Base-by-base conservation (phyloP, 2,329 filamentous ascomycete genomes). In the Graphiopsis chlorocephala region DNA sequence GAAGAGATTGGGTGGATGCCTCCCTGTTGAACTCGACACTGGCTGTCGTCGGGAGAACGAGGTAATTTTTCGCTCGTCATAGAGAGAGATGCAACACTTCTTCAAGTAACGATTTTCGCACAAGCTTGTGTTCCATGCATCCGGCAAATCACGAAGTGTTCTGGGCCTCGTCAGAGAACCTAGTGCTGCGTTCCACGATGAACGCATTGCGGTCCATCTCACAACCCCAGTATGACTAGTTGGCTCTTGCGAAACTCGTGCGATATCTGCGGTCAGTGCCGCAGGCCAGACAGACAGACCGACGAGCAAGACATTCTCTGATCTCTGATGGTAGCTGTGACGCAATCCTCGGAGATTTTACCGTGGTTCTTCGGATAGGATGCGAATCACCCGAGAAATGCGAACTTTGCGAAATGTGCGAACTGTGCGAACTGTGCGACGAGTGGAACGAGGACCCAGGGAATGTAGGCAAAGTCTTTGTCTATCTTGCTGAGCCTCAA, bases 1-100 rank as follows among this genome's bases (percentile, higher is more conserved):
- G 58, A 61, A 35, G 58, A 61, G 17, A 61, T 61, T 20, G 58
- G 58, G 17, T 61, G 58, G 58, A 35, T 50, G 28, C 58, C 58
- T 33, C 58, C 58, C 1, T 17, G 14, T 15, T 61, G 25, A 45
- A 1, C 2, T 26, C 10, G 17, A 14, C 17, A 7, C 7, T n/a
- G n/a, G n/a, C 3, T 20, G n/a, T 11, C n/a, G 3, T 45, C 6
- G 17, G 17, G 3, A 23, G 10, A 10, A 20, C n/a, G 8, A 12
- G n/a, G 7, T n/a, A 42, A 2, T 1, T n/a, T 3, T 10, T 42
- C 1, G 11, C 38, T 42, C 38, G 17, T 5, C 17, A 42, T 10
- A 10, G 4, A 42, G 38, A 10, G 8, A 3, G 15, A 15, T 35
- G 33, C 33, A 35, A 35, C n/a, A n/a, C n/a, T n/a, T n/a, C n/a